Evolutionary conservation across 495 filamentous ascomycete species (phyloP).

Genomic region (Penicillium subrubescens): DNA sequence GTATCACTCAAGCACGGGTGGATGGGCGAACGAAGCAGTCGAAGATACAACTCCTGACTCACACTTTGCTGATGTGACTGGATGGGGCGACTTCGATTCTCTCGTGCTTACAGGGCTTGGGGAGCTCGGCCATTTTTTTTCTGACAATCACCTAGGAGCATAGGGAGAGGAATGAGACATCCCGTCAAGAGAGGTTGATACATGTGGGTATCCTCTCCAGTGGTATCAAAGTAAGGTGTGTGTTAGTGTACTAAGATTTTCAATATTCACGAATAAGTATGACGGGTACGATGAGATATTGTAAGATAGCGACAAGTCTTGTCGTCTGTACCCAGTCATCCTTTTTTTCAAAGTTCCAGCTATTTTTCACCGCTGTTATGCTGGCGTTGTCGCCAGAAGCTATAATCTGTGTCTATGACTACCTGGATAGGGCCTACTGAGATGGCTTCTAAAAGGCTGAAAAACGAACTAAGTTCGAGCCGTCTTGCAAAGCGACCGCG

Average conservation of each 20-base stretch:
- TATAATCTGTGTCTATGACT: neutral
- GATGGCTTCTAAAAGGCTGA: no score
- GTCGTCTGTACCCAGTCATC: no score
- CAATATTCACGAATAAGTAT: no score
- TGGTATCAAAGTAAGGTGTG: neutral
- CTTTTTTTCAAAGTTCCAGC: no score
- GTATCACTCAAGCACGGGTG: slow-evolving; percentile 10
- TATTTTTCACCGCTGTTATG: neutral
- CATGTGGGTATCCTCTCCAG: neutral
- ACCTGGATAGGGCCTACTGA: no score
- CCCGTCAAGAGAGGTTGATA: neutral
- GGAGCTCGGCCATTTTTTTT: neutral
- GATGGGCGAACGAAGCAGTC: slow-evolving; percentile 12
- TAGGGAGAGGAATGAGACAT: neutral
- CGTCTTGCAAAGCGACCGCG: no score
- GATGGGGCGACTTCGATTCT: slow-evolving; percentile 35
- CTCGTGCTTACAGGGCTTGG: slow-evolving; percentile 13
- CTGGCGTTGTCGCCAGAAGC: neutral
- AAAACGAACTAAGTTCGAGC: no score
- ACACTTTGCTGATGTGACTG: slow-evolving; percentile 19
- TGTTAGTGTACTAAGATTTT: no score
- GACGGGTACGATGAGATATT: no score
- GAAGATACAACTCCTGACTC: slow-evolving; percentile 20
- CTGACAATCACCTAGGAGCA: neutral
- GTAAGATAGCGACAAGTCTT: no score